These are phyloP conservation scores for Hypoxylon rickii DNA, from an alignment of 495 filamentous ascomycete genomes.

Conservation along the genomic window DNA sequence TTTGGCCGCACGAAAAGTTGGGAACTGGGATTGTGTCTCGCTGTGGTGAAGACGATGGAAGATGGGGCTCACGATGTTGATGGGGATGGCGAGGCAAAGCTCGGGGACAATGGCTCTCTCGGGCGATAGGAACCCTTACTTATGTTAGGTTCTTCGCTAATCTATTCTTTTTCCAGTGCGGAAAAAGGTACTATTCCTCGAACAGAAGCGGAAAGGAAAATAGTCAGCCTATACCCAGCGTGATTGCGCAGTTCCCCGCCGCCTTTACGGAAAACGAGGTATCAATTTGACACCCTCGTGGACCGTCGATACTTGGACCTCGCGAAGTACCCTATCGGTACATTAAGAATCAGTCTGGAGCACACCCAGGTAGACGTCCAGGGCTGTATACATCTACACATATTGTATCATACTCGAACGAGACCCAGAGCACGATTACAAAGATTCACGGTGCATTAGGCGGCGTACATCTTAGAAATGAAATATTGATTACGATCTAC, in stretches of 20 bases:
- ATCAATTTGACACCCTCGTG: no score
- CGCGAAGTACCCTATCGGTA: not conserved
- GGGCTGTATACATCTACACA: slow-evolving; percentile 9
- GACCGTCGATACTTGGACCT: not conserved
- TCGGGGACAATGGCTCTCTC: no score
- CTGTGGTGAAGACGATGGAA: no score
- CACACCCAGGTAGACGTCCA: not conserved
- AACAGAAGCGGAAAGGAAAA: slow-evolving; percentile 70
- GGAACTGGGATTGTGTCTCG: not conserved
- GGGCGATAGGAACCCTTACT: no score
- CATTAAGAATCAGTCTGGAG: not conserved
- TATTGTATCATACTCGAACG: slow-evolving; percentile 25
- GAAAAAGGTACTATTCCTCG: slow-evolving; percentile 90
- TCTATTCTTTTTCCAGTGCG: slow-evolving; percentile 55
- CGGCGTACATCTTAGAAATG: slow-evolving; percentile 1
- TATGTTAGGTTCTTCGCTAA: not conserved
- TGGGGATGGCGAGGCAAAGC: no score
- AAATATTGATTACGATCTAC: slow-evolving; percentile 15
- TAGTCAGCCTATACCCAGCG: slow-evolving; percentile 21
- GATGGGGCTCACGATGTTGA: no score
- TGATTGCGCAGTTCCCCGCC: no score
- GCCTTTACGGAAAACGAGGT: no score
- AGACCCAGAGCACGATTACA: not conserved
- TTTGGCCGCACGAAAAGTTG: not conserved
- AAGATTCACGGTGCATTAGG: slow-evolving; percentile 6